phyloP scores from a whole-genome alignment of 2,329 filamentous ascomycete species.

The Zymoseptoria passerinii region DNA sequence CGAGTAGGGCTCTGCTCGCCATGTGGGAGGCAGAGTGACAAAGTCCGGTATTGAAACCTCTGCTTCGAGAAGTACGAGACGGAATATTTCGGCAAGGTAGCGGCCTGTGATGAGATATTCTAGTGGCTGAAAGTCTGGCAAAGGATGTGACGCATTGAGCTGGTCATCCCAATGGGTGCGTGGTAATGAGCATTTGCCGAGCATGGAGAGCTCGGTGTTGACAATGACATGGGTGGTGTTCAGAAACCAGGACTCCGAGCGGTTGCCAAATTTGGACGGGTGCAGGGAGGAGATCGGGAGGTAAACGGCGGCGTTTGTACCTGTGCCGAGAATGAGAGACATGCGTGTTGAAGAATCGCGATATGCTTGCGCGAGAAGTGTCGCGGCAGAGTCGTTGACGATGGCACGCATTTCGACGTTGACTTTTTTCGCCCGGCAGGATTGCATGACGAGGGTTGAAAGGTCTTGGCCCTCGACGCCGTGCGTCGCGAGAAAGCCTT shows the following conservation, averaged over 20 bases:
- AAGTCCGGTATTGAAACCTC: slow-evolving; percentile 49
- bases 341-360: slow-evolving; percentile 52
- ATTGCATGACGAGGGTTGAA: slow-evolving; percentile 50
- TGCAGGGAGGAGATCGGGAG: slow-evolving; percentile 49
- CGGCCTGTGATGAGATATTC: slow-evolving; percentile 57
- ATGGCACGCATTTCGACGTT: slow-evolving; percentile 55
- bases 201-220: slow-evolving; percentile 61
- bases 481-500: slow-evolving; percentile 54
- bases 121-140: slow-evolving; percentile 57
- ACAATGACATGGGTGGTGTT: slow-evolving; percentile 54
- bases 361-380: slow-evolving; percentile 55
- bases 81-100: slow-evolving; percentile 56
- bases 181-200: slow-evolving; percentile 50
- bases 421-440: slow-evolving; percentile 46
- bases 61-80: slow-evolving; percentile 53
- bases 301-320: slow-evolving; percentile 57
- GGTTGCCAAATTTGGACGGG: slow-evolving; percentile 46
- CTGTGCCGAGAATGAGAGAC: slow-evolving; percentile 57
- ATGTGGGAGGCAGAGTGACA: slow-evolving; percentile 47
- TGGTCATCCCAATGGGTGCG: slow-evolving; percentile 54
- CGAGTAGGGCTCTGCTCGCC: slow-evolving; percentile 47
- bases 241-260: slow-evolving; percentile 48
- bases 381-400: slow-evolving; percentile 56
- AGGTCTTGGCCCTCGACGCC: slow-evolving; percentile 53
- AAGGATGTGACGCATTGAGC: slow-evolving; percentile 48